phyloP scores from a whole-genome alignment of 768 basidiomycete genomes.

The Termitomyces titanicus region DNA sequence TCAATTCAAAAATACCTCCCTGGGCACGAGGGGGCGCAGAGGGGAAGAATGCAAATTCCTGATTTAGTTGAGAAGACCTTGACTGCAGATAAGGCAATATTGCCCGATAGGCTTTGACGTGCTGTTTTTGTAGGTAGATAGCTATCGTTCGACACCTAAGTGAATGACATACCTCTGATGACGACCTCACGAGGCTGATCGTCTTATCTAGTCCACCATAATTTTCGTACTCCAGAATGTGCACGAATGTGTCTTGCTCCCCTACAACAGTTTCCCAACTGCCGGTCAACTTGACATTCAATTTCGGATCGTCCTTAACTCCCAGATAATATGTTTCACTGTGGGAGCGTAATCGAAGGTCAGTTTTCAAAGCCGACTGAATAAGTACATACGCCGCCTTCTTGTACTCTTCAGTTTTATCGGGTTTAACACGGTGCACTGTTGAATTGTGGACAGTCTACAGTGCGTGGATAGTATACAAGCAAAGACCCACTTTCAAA shows the following conservation, averaged over 20 bases:
- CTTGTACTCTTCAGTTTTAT: conserved; percentile 80
- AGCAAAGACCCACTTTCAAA: conserved; percentile 65
- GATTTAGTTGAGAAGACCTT: conserved; percentile 75
- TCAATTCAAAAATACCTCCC: conserved; percentile 92
- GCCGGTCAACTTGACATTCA: conserved; percentile 87
- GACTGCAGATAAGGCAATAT: conserved; percentile 76
- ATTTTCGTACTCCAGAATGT: conserved; percentile 92
- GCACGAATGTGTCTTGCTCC: conserved; percentile 78
- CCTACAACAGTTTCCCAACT: conserved; percentile 93
- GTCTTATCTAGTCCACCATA: conserved; percentile 86
- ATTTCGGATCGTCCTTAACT: conserved; percentile 65
- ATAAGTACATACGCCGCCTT: conserved; percentile 67
- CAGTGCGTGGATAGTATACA: neutral
- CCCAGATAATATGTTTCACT: conserved; percentile 85
- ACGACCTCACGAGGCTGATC: conserved; percentile 54
- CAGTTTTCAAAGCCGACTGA: neutral
- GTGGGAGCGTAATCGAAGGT: neutral
- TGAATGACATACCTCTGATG: conserved; percentile 48
- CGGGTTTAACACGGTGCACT: conserved; percentile 88
- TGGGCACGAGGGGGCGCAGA: conserved; percentile 82
- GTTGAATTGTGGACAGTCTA: conserved; percentile 10
- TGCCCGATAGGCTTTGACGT: conserved; percentile 61
- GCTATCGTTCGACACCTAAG: neutral
- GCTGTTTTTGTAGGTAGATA: conserved; percentile 33
- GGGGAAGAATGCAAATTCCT: conserved; percentile 95